phyloP scores from a whole-genome alignment of 2,329 filamentous ascomycete species.

The Fusarium floridanum region DNA sequence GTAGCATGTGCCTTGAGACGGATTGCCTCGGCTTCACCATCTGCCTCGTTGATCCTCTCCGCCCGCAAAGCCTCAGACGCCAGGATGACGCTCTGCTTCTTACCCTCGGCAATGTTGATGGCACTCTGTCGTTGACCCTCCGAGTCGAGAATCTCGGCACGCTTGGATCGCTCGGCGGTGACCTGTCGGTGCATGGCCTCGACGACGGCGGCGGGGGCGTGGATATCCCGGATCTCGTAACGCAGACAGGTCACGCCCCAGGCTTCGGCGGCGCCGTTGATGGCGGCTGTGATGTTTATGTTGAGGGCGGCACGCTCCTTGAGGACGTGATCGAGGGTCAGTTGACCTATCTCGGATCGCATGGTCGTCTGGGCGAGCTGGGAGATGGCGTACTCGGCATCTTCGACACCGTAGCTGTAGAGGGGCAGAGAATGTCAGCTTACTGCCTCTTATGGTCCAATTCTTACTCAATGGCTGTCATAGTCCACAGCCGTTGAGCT shows the following conservation, averaged over 20 bases:
- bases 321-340: slow-evolving; percentile 95
- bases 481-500: not conserved
- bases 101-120: slow-evolving; percentile 98
- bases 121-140: slow-evolving; percentile 97
- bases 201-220: slow-evolving; percentile 92
- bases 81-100: slow-evolving; percentile 96
- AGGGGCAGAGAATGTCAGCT: slow-evolving; percentile 17
- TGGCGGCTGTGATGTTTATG: slow-evolving; percentile 97
- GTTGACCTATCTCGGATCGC: slow-evolving; percentile 97
- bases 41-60: slow-evolving; percentile 93
- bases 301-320: slow-evolving; percentile 97
- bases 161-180: slow-evolving; percentile 95
- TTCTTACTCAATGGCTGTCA: not conserved
- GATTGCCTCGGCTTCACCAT: slow-evolving; percentile 95
- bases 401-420: slow-evolving; percentile 92
- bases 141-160: slow-evolving; percentile 96
- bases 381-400: slow-evolving; percentile 98
- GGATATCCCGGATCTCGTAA: slow-evolving; percentile 98
- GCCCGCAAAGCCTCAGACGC: slow-evolving; percentile 91
- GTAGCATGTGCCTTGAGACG: slow-evolving; percentile 87
- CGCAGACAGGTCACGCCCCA: slow-evolving; percentile 97
- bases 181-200: slow-evolving; percentile 99
- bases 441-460: not conserved
- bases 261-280: slow-evolving; percentile 96
- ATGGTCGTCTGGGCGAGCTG: slow-evolving; percentile 99